phyloP scores from a whole-genome alignment of 768 basidiomycete species.

The Galerina marginata region DNA sequence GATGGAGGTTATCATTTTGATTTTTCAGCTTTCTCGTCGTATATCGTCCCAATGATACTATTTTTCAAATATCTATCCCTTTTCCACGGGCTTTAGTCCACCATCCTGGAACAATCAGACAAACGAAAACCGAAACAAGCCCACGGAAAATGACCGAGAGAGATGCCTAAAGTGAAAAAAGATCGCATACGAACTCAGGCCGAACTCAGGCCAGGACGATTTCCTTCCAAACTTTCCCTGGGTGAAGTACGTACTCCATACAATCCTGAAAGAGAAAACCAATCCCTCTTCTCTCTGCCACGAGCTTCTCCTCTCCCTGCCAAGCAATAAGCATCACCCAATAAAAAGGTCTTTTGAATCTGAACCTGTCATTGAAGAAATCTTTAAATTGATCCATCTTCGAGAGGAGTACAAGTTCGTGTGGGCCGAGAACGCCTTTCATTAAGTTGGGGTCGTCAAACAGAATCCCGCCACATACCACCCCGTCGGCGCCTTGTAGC shows the following conservation, averaged over 20 bases:
- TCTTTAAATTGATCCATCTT: neutral
- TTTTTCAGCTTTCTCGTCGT: no score
- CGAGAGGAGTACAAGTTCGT: neutral
- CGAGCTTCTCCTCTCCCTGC: neutral
- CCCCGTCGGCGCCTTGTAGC: neutral
- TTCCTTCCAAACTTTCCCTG: conserved; percentile 9
- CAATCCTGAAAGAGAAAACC: conserved; percentile 5
- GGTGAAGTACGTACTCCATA: neutral
- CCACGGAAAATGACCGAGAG: no score
- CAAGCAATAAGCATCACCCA: conserved; percentile 5
- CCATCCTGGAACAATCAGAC: no score
- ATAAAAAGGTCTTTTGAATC: neutral
- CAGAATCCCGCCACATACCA: neutral
- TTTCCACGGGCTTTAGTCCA: no score
- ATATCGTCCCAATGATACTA: no score
- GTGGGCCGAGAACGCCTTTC: neutral
- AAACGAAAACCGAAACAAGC: no score
- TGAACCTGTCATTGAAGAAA: neutral
- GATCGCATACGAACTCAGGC: no score
- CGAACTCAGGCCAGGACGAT: neutral
- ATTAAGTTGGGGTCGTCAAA: neutral
- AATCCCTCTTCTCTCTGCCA: conserved; percentile 7
- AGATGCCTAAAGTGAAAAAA: no score
- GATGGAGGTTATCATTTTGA: no score
- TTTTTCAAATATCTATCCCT: no score